Evolutionary conservation across 768 basidiomycete species (phyloP), one percentile per base, ranked within the genome.

Genomic region (Lentinula sp.): DNA sequence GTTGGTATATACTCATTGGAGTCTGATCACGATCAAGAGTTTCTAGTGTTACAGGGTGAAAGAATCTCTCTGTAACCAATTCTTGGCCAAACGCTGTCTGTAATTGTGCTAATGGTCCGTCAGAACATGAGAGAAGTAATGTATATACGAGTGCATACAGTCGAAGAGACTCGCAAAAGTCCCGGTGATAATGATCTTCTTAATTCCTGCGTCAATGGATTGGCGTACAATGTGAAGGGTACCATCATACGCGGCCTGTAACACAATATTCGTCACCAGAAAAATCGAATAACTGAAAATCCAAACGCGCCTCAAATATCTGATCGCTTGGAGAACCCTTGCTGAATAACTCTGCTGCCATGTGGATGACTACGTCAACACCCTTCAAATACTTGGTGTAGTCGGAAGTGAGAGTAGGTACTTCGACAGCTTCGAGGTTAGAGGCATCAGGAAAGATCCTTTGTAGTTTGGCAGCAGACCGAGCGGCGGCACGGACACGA

Each of bases 181-280:
- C 23, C 70, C 63, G 13, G 69, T 68, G 28, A 69, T 41, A 6
- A 69, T 61, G 18, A 70, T 53, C 56, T 68, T 67, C 39, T 63
- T 66, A 39, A 72, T 63, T 10, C 68, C 65, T 5, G 66, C 65
- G n/a, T 62, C 55, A 10, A 57, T 45, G 15, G 70, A 63, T 37
- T 71, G 69, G 5, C 66, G 64, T 9, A 73, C 54, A 33, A 73
- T 59, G 55, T 71, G 68, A 48, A 70, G 51, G 8, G 68, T 69
- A 15, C 70, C 72, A 7, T 63, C 63, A n/a, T 67, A 63, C 8
- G 70, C 67, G 15, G 58, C 63, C 72, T 73, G 57, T 16, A 28
- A 46, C 9, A 35, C 41, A 7, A 39, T 32, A n/a, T 46, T 43
- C 23, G 16, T 32, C 4, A 18, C 15, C 6, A 57, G 5, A 5